These are phyloP conservation scores for Dothidotthia symphoricarpi DNA, from an alignment of 2,329 filamentous ascomycete species.

Conservation along the genomic window DNA sequence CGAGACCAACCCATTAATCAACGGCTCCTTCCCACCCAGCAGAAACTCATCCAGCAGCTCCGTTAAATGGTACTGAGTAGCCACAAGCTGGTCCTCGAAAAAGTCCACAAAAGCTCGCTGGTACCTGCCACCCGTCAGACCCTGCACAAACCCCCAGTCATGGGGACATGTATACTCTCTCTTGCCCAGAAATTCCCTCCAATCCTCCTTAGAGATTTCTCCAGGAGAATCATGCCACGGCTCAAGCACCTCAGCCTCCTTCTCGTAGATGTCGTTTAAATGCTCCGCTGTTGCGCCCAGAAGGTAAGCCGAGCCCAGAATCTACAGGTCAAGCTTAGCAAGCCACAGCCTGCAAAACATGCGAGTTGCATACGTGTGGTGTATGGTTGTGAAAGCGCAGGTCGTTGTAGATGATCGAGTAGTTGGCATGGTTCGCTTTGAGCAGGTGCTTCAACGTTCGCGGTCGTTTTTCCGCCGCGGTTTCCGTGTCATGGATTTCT, in stretches of 20 bases:
- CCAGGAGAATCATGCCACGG: slow-evolving; percentile 80
- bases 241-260: slow-evolving; percentile 68
- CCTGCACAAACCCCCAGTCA: not conserved
- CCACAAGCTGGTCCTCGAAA: slow-evolving; percentile 86
- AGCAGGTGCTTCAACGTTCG: slow-evolving; percentile 86
- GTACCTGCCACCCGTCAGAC: slow-evolving; percentile 53
- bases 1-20: slow-evolving; percentile 76
- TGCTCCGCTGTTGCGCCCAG: slow-evolving; percentile 73
- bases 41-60: slow-evolving; percentile 73
- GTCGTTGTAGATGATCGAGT: slow-evolving; percentile 77
- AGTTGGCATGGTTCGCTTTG: slow-evolving; percentile 86
- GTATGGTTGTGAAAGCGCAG: slow-evolving; percentile 78
- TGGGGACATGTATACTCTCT: slow-evolving; percentile 51
- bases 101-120: slow-evolving; percentile 92
- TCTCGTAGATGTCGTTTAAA: slow-evolving; percentile 78
- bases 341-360: slow-evolving; percentile 19
- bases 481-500: slow-evolving; percentile 76
- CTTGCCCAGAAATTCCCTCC: slow-evolving; percentile 80
- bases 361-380: slow-evolving; percentile 59
- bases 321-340: slow-evolving; percentile 46
- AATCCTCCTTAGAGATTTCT: slow-evolving; percentile 80
- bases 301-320: slow-evolving; percentile 81
- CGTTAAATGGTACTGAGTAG: slow-evolving; percentile 80
- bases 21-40: slow-evolving; percentile 68
- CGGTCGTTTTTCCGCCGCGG: slow-evolving; percentile 71